Conservation (phyloP, 2,329 filamentous ascomycete species). For the Diaporthe helianthi region DNA sequence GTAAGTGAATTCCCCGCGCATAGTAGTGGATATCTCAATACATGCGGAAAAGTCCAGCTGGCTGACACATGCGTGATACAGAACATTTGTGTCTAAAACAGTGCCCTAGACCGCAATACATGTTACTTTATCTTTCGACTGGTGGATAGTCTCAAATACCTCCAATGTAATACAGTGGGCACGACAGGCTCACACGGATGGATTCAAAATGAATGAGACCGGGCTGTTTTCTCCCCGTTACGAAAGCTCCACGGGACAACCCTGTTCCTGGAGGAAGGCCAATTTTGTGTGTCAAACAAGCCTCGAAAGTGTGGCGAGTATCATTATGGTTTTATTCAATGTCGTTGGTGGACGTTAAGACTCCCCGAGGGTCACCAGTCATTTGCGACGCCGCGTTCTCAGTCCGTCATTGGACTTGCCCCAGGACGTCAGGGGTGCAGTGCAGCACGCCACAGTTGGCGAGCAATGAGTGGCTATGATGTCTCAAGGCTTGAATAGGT, state of each 20-base stretch:
- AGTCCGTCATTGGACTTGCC: background rate
- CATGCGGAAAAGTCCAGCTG: background rate
- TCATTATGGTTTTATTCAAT: background rate
- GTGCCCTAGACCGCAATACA: background rate
- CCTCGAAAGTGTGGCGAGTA: background rate
- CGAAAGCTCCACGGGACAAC: background rate
- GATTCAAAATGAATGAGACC: background rate
- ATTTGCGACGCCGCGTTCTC: background rate
- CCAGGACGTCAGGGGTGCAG: background rate
- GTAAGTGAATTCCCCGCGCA: background rate
- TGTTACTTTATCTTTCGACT: no score
- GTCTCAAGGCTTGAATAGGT: background rate
- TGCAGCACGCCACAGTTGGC: background rate
- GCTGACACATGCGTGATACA: background rate
- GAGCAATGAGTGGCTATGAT: background rate
- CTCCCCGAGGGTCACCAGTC: background rate
- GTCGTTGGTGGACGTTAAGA: conserved; percentile 2
- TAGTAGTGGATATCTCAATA: background rate
- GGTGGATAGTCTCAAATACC: no score
- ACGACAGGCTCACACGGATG: background rate
- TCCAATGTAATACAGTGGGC: background rate
- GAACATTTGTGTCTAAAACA: conserved; percentile 4
- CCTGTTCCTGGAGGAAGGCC: background rate
- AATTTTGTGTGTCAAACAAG: background rate
- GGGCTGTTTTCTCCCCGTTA: background rate